These are phyloP conservation scores for Coemansia sp. DNA, from an alignment of 371 early-diverging fungal genomes.

Conservation along the genomic window DNA sequence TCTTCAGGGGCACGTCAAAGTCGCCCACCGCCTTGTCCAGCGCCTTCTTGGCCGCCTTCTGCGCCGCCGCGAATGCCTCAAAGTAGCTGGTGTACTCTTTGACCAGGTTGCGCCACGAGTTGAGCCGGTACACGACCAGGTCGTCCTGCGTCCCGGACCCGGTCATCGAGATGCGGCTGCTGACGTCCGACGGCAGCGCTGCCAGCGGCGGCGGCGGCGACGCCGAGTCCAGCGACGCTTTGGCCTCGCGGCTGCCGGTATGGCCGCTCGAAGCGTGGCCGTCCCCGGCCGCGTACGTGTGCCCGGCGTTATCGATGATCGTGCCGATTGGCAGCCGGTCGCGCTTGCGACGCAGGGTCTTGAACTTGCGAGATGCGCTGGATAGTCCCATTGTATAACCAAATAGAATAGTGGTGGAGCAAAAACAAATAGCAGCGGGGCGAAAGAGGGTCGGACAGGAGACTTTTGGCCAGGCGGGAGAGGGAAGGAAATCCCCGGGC, in stretches of 20 bases:
- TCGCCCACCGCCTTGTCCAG: constrained; percentile 33
- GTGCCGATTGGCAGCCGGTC: constrained; percentile 28
- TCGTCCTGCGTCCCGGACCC: constrained; percentile 38
- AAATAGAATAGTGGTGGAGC: not conserved
- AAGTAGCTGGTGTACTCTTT: constrained; percentile 30
- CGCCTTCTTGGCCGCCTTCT: constrained; percentile 25
- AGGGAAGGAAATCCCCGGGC: not conserved
- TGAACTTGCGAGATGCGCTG: constrained; percentile 23
- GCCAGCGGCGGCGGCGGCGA: constrained; percentile 16
- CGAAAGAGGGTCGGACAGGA: no score
- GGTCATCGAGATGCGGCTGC: constrained; percentile 20
- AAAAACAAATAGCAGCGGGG: not conserved
- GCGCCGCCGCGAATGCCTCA: constrained; percentile 18
- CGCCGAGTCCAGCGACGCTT: not conserved
- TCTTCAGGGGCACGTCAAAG: constrained; percentile 26
- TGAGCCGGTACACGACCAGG: constrained; percentile 31
- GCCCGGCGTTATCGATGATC: constrained; percentile 17
- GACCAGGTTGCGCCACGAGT: constrained; percentile 31
- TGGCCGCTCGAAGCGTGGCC: not conserved
- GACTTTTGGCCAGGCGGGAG: not conserved
- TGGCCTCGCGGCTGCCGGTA: not conserved
- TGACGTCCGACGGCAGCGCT: constrained; percentile 32
- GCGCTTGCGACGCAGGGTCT: constrained; percentile 22
- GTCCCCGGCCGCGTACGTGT: not conserved
- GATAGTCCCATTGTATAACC: constrained; percentile 18